Evolutionary conservation across 208 protist genomes (phyloP).

Genomic region (Acanthamoeba healyi): DNA sequence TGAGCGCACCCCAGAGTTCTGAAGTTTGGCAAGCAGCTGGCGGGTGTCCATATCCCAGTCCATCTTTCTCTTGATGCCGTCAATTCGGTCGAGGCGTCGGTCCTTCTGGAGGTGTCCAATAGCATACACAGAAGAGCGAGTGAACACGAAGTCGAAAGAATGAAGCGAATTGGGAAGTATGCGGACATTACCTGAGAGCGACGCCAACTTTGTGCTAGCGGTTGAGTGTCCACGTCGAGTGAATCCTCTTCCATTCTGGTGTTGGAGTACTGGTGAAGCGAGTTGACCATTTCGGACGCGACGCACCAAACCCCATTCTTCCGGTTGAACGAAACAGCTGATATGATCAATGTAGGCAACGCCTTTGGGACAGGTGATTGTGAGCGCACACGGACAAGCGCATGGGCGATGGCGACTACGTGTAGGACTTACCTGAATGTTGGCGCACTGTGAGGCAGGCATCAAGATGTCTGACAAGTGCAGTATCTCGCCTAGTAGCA

Average conservation of each 20-base stretch:
- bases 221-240: background rate
- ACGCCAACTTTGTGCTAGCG: background rate
- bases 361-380: too few relatives aligned
- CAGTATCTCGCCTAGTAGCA: conserved; percentile 80
- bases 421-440: conserved; percentile 31
- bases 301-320: conserved; percentile 43
- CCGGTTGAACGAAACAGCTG: conserved; percentile 48
- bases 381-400: too few relatives aligned
- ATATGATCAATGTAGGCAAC: conserved; percentile 42
- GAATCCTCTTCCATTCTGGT: background rate
- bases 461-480: conserved; percentile 80
- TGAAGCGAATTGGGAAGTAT: too few relatives aligned
- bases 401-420: too few relatives aligned
- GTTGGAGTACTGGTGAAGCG: conserved; percentile 64
- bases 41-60: conserved; percentile 82
- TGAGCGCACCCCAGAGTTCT: conserved; percentile 75
- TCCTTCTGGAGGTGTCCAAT: conserved; percentile 61
- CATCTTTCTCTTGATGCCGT: conserved; percentile 82
- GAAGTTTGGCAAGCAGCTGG: conserved; percentile 76
- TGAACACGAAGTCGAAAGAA: background rate
- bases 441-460: conserved; percentile 82
- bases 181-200: conserved; percentile 19
- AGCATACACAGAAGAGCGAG: background rate
- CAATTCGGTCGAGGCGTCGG: conserved; percentile 77
- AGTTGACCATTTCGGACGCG: conserved; percentile 63